Evolutionary conservation across 139 green algal species (phyloP).

Genomic region (Spirogloea muscicola): DNA sequence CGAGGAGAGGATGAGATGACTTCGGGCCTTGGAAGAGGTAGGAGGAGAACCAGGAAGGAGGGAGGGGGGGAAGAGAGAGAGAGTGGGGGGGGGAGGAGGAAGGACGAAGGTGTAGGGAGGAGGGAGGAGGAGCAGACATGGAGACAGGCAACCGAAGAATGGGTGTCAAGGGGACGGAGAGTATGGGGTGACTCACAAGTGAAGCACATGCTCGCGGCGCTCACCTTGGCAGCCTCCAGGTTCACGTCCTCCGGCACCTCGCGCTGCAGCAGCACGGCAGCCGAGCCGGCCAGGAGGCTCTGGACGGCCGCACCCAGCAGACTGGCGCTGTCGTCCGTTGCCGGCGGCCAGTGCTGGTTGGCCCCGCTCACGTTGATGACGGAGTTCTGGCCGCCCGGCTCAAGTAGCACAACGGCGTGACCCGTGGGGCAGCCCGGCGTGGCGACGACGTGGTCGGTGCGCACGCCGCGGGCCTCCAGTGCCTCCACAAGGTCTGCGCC

Average conservation of each 20-base stretch:
- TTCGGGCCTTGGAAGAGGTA: too few species aligned
- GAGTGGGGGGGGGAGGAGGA: too few species aligned
- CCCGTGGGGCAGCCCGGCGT: constrained; percentile 30
- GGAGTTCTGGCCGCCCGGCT: constrained; percentile 58
- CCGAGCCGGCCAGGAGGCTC: constrained; percentile 25
- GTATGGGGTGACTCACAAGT: too few species aligned
- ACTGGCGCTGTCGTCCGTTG: too few species aligned
- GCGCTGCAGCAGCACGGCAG: constrained; percentile 65
- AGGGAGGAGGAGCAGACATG: too few species aligned
- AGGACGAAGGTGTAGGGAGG: too few species aligned
- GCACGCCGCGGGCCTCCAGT: constrained; percentile 49
- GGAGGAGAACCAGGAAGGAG: too few species aligned
- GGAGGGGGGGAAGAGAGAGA: too few species aligned
- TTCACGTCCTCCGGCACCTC: constrained; percentile 74
- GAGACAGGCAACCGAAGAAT: too few species aligned
- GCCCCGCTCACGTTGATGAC: constrained; percentile 65
- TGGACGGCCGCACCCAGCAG: background rate
- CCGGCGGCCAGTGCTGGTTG: constrained; percentile 53
- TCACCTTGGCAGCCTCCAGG: constrained; percentile 46
- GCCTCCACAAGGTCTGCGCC: constrained; percentile 45
- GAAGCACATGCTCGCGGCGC: too few species aligned
- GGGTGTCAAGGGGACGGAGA: too few species aligned
- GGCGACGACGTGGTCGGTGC: constrained; percentile 39
- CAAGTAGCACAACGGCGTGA: constrained; percentile 64
- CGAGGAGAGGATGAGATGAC: too few species aligned